phyloP scores from a whole-genome alignment of 768 basidiomycete genomes.

The Tephrocybe sp. region DNA sequence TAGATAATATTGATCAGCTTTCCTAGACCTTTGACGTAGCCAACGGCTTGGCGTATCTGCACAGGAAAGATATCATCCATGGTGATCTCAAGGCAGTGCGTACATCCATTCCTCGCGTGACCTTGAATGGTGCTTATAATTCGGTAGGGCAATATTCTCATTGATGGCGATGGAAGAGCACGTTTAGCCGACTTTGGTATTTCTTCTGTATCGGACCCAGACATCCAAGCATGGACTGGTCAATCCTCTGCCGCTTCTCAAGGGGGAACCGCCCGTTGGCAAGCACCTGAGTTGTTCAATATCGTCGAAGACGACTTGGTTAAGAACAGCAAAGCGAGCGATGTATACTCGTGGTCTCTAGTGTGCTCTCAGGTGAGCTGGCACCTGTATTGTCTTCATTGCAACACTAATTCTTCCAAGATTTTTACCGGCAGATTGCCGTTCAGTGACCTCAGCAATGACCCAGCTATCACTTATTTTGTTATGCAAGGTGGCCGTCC shows the following conservation, averaged over 20 bases:
- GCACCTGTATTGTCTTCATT: not conserved
- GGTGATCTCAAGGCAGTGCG: too few species aligned
- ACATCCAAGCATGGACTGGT: constrained; percentile 5
- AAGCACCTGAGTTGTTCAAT: constrained; percentile 10
- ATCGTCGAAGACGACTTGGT: not conserved
- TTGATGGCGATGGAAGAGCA: not conserved
- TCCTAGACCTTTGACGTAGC: constrained; percentile 1
- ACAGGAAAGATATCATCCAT: constrained; percentile 2
- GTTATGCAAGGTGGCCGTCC: not conserved
- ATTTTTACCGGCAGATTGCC: constrained; percentile 2
- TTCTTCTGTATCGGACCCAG: not conserved
- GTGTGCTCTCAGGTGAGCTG: not conserved
- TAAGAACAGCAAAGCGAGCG: constrained; percentile 4
- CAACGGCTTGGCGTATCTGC: not conserved
- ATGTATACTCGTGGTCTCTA: constrained; percentile 2
- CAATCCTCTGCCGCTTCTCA: not conserved
- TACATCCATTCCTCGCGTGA: not conserved
- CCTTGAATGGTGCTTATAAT: not conserved
- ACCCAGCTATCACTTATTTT: not conserved
- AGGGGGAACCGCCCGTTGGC: not conserved
- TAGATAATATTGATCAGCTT: not conserved
- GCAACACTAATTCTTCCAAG: not conserved
- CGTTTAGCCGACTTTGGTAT: constrained; percentile 6
- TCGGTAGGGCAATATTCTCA: not conserved
- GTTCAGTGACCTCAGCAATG: not conserved